Evolutionary conservation across 2,329 filamentous ascomycete species (phyloP).

Genomic region (Ophiostoma sp.): DNA sequence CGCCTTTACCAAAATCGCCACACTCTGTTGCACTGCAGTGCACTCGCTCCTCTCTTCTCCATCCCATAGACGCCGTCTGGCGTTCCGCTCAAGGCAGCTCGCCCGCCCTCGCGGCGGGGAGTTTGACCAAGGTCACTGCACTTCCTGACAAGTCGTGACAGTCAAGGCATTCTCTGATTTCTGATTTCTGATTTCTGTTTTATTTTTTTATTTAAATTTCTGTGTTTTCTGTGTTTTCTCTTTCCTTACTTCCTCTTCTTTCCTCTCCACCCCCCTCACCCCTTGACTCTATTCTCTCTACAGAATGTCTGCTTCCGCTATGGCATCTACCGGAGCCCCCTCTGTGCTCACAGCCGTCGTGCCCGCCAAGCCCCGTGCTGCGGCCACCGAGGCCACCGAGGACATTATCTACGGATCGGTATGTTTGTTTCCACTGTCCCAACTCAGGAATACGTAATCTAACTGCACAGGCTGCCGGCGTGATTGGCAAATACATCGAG

Average conservation of each 20-base stretch:
- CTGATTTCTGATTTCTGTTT: not conserved
- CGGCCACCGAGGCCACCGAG: conserved; percentile 65
- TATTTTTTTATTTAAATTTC: not conserved
- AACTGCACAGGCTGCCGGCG: conserved; percentile 61
- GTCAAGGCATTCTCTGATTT: not conserved
- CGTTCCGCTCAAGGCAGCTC: conserved; percentile 20
- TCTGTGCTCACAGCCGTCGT: conserved; percentile 9
- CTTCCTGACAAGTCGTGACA: not conserved
- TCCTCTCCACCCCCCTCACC: too few relatives aligned
- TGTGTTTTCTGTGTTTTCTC: not conserved
- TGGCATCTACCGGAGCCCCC: not conserved
- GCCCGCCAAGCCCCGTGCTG: conserved; percentile 36
- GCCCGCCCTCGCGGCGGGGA: conserved; percentile 26
- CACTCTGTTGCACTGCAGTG: conserved; percentile 2
- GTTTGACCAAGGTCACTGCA: conserved; percentile 19
- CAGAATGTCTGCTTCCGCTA: conserved; percentile 19
- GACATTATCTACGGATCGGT: conserved; percentile 86
- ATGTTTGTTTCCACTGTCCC: conserved; percentile 33
- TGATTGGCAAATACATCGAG: conserved; percentile 92
- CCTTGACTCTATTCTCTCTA: not conserved
- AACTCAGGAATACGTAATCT: not conserved
- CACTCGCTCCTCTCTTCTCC: not conserved
- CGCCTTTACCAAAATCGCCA: not conserved
- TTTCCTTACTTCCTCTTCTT: not conserved
- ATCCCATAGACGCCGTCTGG: conserved; percentile 1